A percentile compares a stretch with the other conserved stretches of the same genome.
These are phyloP conservation scores for Kazachstania psychrophila DNA, from an alignment of 805 yeast species.

Conservation along the genomic window DNA sequence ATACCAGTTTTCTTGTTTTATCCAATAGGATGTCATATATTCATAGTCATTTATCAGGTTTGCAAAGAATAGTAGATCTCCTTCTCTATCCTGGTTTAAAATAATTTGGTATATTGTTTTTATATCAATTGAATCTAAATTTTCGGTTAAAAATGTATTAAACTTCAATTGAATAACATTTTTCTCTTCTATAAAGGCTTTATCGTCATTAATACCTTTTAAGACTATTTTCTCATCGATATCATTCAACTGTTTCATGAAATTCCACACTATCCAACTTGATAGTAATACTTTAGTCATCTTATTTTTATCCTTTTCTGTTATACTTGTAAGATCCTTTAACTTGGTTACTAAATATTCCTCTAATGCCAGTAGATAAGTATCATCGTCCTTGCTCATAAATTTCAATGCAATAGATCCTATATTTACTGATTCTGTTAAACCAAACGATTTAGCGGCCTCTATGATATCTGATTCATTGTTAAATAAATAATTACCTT, in stretches of 20 bases:
- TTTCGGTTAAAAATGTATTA: conserved; percentile 41
- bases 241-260: conserved; percentile 27
- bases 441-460: conserved; percentile 54
- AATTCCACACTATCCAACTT: conserved; percentile 33
- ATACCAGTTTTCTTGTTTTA: conserved; percentile 62
- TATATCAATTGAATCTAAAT: conserved; percentile 47
- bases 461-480: conserved; percentile 23
- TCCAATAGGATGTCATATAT: conserved; percentile 60
- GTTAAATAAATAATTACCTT: conserved; percentile 43
- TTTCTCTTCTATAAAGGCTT: conserved; percentile 19
- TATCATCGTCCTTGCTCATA: conserved; percentile 31
- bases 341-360: conserved; percentile 40
- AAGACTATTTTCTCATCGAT: conserved; percentile 28
- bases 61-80: conserved; percentile 60
- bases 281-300: conserved; percentile 27
- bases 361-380: conserved; percentile 38
- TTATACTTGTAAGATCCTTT: conserved; percentile 19
- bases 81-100: conserved; percentile 52
- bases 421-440: conserved; percentile 49
- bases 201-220: conserved; percentile 8
- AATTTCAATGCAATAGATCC: conserved; percentile 58
- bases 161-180: conserved; percentile 22
- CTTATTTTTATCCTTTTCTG: conserved; percentile 6
- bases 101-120: conserved; percentile 66
- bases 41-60: conserved; percentile 56